Percentiles rank a stretch among this genome's conserved stretches.
Conservation (phyloP, 176 grass and related monocot species). For the sorghum (Sorghum bicolor) region Sorghum_bicolor_NCBIv3 NC_012870.2:52765501-52766000, state of each 20-base stretch:
- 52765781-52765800: not conserved
- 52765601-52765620: conserved; percentile 48
- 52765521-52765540: conserved; percentile 59
- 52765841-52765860: conserved; percentile 73
- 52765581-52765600: conserved; percentile 46
- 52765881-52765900: conserved; percentile 65
- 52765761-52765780: not conserved
- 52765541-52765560: conserved; percentile 47
- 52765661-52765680: conserved; percentile 52
- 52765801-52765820: not conserved
- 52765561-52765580: conserved; percentile 52
- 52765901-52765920: not conserved
- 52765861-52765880: conserved; percentile 71
- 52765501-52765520: conserved; percentile 55
- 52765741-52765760: not conserved
- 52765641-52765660: conserved; percentile 48
- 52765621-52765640: conserved; percentile 51
- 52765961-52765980: not conserved
- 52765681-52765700: conserved; percentile 49
- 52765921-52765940: not conserved
- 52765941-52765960: not conserved
- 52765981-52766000: not conserved
- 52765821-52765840: conserved; percentile 37
- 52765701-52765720: conserved; percentile 83
- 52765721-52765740: conserved; percentile 8